Conservation (phyloP, 2,329 filamentous ascomycete species). For the Erysiphe pulchra region DNA sequence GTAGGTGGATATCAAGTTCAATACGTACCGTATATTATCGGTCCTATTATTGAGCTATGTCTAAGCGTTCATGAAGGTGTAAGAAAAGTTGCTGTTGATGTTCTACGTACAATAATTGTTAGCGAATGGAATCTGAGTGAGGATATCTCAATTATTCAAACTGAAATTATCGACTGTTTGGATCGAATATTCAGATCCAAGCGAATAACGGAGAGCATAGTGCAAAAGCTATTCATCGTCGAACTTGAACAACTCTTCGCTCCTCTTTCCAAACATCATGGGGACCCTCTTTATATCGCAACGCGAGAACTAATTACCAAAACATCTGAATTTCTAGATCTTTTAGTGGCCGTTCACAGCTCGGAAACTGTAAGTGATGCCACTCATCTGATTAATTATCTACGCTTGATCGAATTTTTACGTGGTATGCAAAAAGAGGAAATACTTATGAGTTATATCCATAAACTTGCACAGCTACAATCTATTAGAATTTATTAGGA, state of each 20-base stretch:
- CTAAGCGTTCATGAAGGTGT: slow-evolving; percentile 86
- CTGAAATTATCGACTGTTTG: slow-evolving; percentile 85
- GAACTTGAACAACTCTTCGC: slow-evolving; percentile 67
- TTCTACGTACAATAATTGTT: slow-evolving; percentile 92
- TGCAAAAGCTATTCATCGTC: slow-evolving; percentile 77
- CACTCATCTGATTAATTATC: slow-evolving; percentile 61
- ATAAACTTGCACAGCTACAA: slow-evolving; percentile 65
- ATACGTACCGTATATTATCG: slow-evolving; percentile 79
- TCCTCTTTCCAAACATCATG: slow-evolving; percentile 34
- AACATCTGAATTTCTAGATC: slow-evolving; percentile 71
- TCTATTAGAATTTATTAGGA: slow-evolving; percentile 5
- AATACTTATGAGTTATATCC: slow-evolving; percentile 87
- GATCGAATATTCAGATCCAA: slow-evolving; percentile 79
- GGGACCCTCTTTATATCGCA: slow-evolving; percentile 51
- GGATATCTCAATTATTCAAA: slow-evolving; percentile 74
- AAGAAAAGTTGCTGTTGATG: slow-evolving; percentile 69
- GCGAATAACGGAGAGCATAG: slow-evolving; percentile 61
- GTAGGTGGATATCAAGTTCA: slow-evolving; percentile 96
- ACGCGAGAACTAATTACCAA: slow-evolving; percentile 59
- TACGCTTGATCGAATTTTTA: slow-evolving; percentile 86
- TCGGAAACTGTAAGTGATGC: slow-evolving; percentile 49
- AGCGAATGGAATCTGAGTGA: slow-evolving; percentile 94
- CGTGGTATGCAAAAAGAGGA: slow-evolving; percentile 93
- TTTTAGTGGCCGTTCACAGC: slow-evolving; percentile 72
- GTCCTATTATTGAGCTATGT: slow-evolving; percentile 78